Percentiles rank a stretch among this genome's conserved stretches.
phyloP scores from a whole-genome alignment of 352 stramenopile genomes.

The Aphanomyces invadans region DNA sequence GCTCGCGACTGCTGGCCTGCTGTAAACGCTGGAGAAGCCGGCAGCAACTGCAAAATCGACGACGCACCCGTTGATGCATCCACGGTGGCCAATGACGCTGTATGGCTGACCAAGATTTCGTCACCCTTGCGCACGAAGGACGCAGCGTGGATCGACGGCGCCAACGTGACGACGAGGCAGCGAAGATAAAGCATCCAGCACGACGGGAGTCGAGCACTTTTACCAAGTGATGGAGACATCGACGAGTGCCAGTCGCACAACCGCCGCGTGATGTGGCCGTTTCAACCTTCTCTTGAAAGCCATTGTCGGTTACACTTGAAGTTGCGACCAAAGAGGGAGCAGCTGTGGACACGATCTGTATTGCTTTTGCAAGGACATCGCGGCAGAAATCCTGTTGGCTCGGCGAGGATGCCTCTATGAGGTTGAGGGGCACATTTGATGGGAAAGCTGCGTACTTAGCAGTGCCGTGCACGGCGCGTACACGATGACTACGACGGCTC shows the following conservation, averaged over 20 bases:
- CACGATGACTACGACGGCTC: no score
- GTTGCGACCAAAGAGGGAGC: not conserved
- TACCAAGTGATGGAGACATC: not conserved
- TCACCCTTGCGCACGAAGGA: not conserved
- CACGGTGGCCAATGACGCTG: not conserved
- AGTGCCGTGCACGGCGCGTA: no score
- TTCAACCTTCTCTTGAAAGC: not conserved
- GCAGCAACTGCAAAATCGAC: not conserved
- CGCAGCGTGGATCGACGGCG: not conserved
- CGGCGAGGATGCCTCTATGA: no score
- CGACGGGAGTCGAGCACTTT: not conserved
- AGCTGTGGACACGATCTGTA: not conserved
- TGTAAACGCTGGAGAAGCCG: not conserved
- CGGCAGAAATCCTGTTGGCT: no score
- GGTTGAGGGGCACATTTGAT: no score
- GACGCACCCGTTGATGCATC: not conserved
- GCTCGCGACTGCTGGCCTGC: not conserved
- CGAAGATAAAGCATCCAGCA: not conserved
- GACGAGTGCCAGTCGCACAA: not conserved
- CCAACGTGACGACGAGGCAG: not conserved
- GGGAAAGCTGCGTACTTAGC: no score
- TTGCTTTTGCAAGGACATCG: not conserved
- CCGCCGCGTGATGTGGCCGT: not conserved
- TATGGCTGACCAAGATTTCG: not conserved
- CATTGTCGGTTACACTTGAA: not conserved